Evolutionary conservation across 495 filamentous ascomycete species (phyloP), one percentile per base, ranked within the genome.

Genomic region (Aspergillus taichungensis): DNA sequence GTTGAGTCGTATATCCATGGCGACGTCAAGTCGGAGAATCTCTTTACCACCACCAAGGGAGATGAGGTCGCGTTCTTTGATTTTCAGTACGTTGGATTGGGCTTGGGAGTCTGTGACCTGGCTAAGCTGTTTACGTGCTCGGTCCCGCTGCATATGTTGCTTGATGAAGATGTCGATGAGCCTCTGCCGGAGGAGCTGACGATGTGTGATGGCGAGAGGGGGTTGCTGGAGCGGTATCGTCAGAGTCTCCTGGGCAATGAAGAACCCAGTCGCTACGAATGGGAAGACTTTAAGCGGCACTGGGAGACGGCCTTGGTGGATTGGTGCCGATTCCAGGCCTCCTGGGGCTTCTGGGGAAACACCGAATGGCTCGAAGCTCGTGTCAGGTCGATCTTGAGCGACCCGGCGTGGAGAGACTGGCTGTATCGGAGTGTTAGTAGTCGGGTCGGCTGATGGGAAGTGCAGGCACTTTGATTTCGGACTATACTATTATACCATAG

Each of bases 291-390:
- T 13, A 42, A 43, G 14, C 50, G 59, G 24, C 63, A 68, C 46
- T 68, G 65, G 65, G 65, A 68, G 45, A 61, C 63, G 6, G 63
- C 65, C 0, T 43, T 68, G 34, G 65, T 66, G 3, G 65, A 68
- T 45, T 68, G 65, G 65, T 68, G 63, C 52, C 30, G 65, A 37
- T 68, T 68, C 40, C 65, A 68, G 51, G 65, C 65, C 1, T 68
- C 65, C 3, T 68, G 65, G 65, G 65, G 65, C 0, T 68, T 68
- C 31, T 68, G 65, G 65, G 65, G 65, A 6, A 66, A 68, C 31
- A 68, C 65, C 0, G 61, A 66, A 45, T 68, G 65, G 65, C 60
- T 68, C 18, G 57, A 63, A 40, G 63, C 63, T 3, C 57, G 65
- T 32, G 65, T 68, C 1, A 53, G 60, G 33, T 65, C 58, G 6